A percentile compares a stretch with the other conserved stretches of the same genome.
phyloP scores from a whole-genome alignment of 306 rosid species.

The Potentilla sterilis region DNA sequence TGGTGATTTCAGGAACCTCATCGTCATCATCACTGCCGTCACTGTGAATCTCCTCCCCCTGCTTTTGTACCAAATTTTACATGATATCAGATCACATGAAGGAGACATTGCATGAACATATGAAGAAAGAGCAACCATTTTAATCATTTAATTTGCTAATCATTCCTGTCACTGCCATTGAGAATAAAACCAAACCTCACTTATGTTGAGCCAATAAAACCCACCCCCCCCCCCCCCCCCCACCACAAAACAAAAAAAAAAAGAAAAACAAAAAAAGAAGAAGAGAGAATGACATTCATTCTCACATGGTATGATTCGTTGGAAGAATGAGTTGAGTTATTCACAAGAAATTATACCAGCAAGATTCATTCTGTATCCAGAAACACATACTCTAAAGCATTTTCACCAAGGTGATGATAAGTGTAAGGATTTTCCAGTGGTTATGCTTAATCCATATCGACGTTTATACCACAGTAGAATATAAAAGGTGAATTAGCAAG shows the following conservation, averaged over 20 bases:
- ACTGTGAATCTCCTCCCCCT: constrained; percentile 48
- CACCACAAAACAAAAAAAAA: too few relatives aligned
- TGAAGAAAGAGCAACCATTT: neutral
- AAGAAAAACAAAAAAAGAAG: neutral
- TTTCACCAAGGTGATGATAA: neutral
- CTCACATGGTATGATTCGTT: neutral
- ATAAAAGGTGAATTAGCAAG: neutral
- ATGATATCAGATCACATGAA: constrained; percentile 4
- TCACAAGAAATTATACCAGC: neutral
- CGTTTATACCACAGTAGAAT: neutral
- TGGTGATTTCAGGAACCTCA: constrained; percentile 61
- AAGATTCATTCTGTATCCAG: neutral
- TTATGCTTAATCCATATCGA: neutral
- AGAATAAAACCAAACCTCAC: constrained; percentile 6
- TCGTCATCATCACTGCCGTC: constrained; percentile 44
- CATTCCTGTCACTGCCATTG: neutral
- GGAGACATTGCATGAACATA: neutral
- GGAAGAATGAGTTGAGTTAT: too few relatives aligned
- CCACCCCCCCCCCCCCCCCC: too few relatives aligned
- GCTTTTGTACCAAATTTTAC: constrained; percentile 26
- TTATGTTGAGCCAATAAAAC: neutral
- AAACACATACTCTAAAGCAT: neutral
- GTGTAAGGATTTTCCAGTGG: neutral
- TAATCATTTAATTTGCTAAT: neutral
- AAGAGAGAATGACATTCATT: neutral